A percentile compares a stretch with the other conserved stretches of the same genome.
Conservation (phyloP, 495 filamentous ascomycete genomes). For the Staphylotrichum tortipilum region DNA sequence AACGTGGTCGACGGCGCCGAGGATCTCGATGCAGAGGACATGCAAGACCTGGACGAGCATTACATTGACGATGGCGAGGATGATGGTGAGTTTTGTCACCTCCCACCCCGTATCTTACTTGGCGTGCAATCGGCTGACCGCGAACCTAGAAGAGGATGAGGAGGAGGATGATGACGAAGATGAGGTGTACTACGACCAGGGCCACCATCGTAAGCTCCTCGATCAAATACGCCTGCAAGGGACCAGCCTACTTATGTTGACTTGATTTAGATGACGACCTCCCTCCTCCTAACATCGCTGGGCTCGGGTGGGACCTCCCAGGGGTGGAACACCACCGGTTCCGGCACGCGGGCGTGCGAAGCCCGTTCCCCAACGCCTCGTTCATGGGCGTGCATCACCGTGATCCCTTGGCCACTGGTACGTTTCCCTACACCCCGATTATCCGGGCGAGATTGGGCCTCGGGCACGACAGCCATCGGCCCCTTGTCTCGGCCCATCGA, state of each 20-base stretch:
- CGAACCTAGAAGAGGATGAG: slow-evolving; percentile 56
- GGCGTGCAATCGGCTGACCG: slow-evolving; percentile 20
- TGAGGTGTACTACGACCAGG: slow-evolving; percentile 55
- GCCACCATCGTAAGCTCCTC: slow-evolving; percentile 55
- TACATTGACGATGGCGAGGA: slow-evolving; percentile 58
- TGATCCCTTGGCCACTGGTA: slow-evolving; percentile 36
- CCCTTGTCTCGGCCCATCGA: neutral
- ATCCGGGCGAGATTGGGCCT: neutral
- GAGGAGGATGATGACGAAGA: slow-evolving; percentile 66
- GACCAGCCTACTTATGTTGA: no score
- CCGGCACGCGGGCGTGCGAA: slow-evolving; percentile 22
- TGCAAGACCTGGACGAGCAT: slow-evolving; percentile 42
- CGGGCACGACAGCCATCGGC: neutral
- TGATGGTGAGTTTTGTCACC: slow-evolving; percentile 39
- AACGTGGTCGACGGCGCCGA: slow-evolving; percentile 57
- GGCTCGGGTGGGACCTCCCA: slow-evolving; percentile 40
- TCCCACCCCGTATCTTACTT: slow-evolving; percentile 15
- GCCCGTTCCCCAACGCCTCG: slow-evolving; percentile 29
- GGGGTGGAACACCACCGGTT: slow-evolving; percentile 26
- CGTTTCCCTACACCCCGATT: slow-evolving; percentile 12
- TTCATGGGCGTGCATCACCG: slow-evolving; percentile 39
- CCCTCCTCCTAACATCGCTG: slow-evolving; percentile 27
- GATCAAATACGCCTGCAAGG: slow-evolving; percentile 1
- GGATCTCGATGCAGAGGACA: slow-evolving; percentile 47
- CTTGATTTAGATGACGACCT: slow-evolving; percentile 44